A percentile compares a stretch with the other conserved stretches of the same genome.
Evolutionary conservation across 1,139 yeast genomes (phyloP).

Genomic region (Scheffersomyces quercinus): DNA sequence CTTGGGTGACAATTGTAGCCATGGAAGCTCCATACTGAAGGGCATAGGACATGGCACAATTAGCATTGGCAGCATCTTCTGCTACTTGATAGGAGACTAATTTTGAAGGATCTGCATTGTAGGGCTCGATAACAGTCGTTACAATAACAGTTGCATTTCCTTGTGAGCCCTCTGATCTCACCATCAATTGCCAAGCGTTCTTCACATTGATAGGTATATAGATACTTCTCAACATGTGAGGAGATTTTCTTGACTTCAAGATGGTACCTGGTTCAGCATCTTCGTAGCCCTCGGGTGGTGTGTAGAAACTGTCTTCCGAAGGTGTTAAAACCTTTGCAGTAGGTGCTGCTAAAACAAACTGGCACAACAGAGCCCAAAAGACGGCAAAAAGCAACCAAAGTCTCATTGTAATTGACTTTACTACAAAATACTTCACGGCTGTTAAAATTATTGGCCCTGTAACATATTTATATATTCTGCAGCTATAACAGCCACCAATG

Average conservation of each 20-base stretch:
- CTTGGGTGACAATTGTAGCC: conserved; percentile 16
- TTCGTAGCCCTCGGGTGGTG: conserved; percentile 27
- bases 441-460: too few relatives aligned
- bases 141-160: conserved; percentile 33
- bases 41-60: conserved; percentile 37
- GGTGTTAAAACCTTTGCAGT: background rate
- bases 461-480: too few relatives aligned
- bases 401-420: too few relatives aligned
- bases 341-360: background rate
- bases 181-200: conserved; percentile 32
- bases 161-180: conserved; percentile 33
- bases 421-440: too few relatives aligned
- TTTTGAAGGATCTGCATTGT: conserved; percentile 27
- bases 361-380: too few relatives aligned
- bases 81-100: conserved; percentile 36
- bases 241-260: conserved; percentile 24
- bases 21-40: conserved; percentile 22
- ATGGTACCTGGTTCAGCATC: conserved; percentile 24
- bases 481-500: too few relatives aligned
- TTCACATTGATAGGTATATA: conserved; percentile 14
- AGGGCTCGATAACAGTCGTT: conserved; percentile 34
- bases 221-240: conserved; percentile 17
- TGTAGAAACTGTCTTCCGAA: conserved; percentile 28
- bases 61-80: conserved; percentile 27
- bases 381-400: too few relatives aligned